A percentile compares a stretch with the other conserved stretches of the same genome.
These are phyloP conservation scores for Flaveria brownii DNA, from an alignment of 129 eudicot species.

Conservation along the genomic window DNA sequence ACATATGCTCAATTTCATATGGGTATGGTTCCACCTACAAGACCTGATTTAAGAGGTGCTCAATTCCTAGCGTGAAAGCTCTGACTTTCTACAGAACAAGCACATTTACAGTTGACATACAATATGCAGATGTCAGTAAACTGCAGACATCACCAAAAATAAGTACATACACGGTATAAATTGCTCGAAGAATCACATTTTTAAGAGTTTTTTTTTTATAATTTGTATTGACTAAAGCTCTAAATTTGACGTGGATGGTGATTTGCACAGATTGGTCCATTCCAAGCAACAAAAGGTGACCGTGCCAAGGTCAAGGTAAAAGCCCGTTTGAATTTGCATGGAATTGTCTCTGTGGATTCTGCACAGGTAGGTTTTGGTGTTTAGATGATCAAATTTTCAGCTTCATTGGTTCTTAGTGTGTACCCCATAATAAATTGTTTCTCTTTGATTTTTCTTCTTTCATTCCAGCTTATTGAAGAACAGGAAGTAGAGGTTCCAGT, in stretches of 20 bases:
- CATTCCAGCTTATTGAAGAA: conserved; percentile 82
- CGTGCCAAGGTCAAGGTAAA: conserved; percentile 75
- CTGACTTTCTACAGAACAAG: conserved; percentile 67
- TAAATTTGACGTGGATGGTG: conserved; percentile 5
- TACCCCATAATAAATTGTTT: neutral
- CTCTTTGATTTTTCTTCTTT: neutral
- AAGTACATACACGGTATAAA: conserved; percentile 78
- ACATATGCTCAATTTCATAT: no score
- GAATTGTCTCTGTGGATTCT: conserved; percentile 82
- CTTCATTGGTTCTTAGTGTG: neutral
- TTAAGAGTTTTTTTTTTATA: neutral
- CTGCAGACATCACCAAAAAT: conserved; percentile 83
- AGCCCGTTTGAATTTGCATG: conserved; percentile 80
- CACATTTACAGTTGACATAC: conserved; percentile 72
- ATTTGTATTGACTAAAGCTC: neutral
- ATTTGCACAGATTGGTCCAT: conserved; percentile 77
- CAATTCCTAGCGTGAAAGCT: conserved; percentile 58
- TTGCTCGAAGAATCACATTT: neutral
- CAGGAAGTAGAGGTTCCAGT: conserved; percentile 84
- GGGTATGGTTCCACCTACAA: no score
- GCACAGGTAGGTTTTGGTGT: conserved; percentile 57
- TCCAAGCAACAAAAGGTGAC: conserved; percentile 73
- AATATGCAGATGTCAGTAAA: conserved; percentile 69
- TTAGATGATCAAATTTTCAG: neutral
- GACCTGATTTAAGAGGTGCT: no score